Evolutionary conservation across 2,329 filamentous ascomycete genomes (phyloP), one percentile per base, ranked within the genome.

Genomic region (Mariannaea elegans): DNA sequence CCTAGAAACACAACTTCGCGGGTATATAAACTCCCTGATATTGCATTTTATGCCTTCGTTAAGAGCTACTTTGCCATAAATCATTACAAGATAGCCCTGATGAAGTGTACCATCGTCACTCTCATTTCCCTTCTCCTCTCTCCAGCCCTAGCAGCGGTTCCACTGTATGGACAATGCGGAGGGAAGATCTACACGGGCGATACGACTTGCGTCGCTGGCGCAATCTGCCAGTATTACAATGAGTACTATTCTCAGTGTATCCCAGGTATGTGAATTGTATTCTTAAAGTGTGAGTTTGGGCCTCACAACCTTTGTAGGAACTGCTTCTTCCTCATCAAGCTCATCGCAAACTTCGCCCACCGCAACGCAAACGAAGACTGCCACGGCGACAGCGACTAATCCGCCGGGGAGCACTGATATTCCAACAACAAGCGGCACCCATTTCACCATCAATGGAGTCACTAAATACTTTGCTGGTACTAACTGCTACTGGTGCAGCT

Each of bases 401-500:
- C 36, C 49, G 0, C 52, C 57, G 16, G 34, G 31, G 13, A 38
- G 38, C 27, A 68, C 65, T 2, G 62, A 63, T 3, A 67, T 69
- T 39, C 58, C 66, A 12, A 57, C 65, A 6, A 53, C 65, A 32
- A 69, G 57, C 31, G 76, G 76, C n/a, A 68, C 69, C 18, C 52
- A 71, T 2, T 81, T 82, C 65, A 71, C 69, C 18, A 79, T 83
- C 56, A 78, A 83, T 63, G 80, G 81, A 24, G 70, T 76, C 50
- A 76, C 78, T 9, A 71, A 75, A 41, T 83, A 86, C 72, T 83
- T 81, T 61, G 81, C 81, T 7, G 84, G 84, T 21, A 84, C 80
- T 54, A 87, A 87, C 73, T 77, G 80, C 50, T 87, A 86, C 76
- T 87, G 84, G 84, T 80, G 85, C 55, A 76, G 77, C 12, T 84